These are phyloP conservation scores for Piloderma croceum DNA, from an alignment of 768 basidiomycete genomes.

Conservation along the genomic window DNA sequence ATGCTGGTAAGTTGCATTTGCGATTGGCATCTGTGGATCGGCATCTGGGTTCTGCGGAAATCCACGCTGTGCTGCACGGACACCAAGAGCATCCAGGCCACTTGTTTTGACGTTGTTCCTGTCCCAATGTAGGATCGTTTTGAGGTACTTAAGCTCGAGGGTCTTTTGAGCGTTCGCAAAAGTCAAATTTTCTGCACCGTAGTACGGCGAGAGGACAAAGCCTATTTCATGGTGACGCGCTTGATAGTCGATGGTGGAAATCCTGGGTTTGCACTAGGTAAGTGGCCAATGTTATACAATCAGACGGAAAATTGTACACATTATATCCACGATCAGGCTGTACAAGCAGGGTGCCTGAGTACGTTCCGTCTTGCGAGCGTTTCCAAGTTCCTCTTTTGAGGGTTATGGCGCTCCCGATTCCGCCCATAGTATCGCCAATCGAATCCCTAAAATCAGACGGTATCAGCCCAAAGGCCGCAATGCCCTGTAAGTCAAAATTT, in stretches of 20 bases:
- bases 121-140: constrained; percentile 47
- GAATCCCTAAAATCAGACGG: constrained; percentile 52
- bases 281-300: neutral
- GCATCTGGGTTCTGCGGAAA: constrained; percentile 26
- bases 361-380: constrained; percentile 29
- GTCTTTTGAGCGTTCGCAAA: constrained; percentile 49
- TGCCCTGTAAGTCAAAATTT: constrained; percentile 32
- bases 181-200: constrained; percentile 35
- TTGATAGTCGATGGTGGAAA: constrained; percentile 51
- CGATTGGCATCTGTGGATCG: constrained; percentile 43
- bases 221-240: constrained; percentile 56
- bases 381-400: constrained; percentile 46
- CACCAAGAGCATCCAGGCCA: constrained; percentile 49
- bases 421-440: constrained; percentile 55
- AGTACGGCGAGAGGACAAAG: constrained; percentile 56
- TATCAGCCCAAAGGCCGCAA: constrained; percentile 59
- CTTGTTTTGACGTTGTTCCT: constrained; percentile 41
- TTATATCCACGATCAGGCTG: constrained; percentile 61
- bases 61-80: constrained; percentile 34
- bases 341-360: constrained; percentile 45
- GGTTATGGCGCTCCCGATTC: constrained; percentile 58
- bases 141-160: constrained; percentile 43
- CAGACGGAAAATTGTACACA: constrained; percentile 31
- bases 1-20: constrained; percentile 35
- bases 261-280: neutral